Percentiles rank a stretch among this genome's conserved stretches.
Conservation (phyloP, 257 asterid species). For the Ajuga chamaepitys region DNA sequence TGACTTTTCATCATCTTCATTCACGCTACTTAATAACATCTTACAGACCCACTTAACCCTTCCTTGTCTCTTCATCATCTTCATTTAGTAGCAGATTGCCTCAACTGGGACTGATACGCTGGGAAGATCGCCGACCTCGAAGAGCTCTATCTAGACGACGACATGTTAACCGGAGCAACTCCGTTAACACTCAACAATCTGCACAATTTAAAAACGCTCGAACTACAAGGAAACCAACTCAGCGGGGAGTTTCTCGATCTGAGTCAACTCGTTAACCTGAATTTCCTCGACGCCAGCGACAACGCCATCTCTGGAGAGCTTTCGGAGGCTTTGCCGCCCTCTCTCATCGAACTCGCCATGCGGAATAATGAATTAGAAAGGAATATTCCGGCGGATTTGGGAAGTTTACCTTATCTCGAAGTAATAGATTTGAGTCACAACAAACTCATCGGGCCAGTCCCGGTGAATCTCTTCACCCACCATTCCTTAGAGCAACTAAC, state of each 20-base stretch:
- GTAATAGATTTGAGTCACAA: too few relatives aligned
- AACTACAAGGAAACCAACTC: conserved; percentile 54
- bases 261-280: too few relatives aligned
- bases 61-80: too few relatives aligned
- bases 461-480: too few relatives aligned
- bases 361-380: conserved; percentile 56
- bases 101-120: too few relatives aligned
- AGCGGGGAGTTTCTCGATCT: conserved; percentile 49
- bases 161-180: conserved; percentile 43
- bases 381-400: conserved; percentile 27
- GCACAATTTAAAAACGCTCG: conserved; percentile 50
- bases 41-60: too few relatives aligned
- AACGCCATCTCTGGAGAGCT: conserved; percentile 58
- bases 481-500: too few relatives aligned
- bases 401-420: conserved; percentile 13
- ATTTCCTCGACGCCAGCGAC: conserved; percentile 69
- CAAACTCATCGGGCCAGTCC: too few relatives aligned
- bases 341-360: conserved; percentile 35
- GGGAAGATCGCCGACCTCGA: conserved; percentile 39
- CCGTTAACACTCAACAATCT: conserved; percentile 47
- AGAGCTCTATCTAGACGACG: conserved; percentile 52
- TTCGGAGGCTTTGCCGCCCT: conserved; percentile 46
- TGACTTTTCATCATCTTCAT: too few relatives aligned
- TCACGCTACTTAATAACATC: too few relatives aligned
- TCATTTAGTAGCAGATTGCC: too few relatives aligned